Evolutionary conservation across 164 flowering plant species (phyloP).

Genomic region (Tinospora cordifolia): DNA sequence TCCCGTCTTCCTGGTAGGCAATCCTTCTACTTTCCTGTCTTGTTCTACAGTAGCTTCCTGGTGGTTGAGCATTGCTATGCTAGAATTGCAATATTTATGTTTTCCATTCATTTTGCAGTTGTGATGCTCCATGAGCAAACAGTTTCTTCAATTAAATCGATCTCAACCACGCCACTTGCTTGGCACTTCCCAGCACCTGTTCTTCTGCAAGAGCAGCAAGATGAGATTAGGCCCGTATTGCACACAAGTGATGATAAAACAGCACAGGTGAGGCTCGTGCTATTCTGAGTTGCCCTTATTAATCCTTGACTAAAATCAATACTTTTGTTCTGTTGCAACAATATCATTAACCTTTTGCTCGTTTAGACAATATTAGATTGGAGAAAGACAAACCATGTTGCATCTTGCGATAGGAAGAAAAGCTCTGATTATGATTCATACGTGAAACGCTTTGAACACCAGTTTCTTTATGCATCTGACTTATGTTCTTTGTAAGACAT

Average conservation of each 20-base stretch:
- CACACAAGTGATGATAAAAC: constrained; percentile 38
- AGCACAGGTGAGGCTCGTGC: constrained; percentile 34
- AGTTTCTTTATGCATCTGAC: constrained; percentile 48
- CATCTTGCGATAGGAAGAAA: constrained; percentile 25
- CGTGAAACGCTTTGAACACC: constrained; percentile 39
- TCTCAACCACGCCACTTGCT: constrained; percentile 31
- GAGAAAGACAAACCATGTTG: constrained; percentile 24
- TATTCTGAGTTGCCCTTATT: not conserved
- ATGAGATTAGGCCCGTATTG: constrained; percentile 36
- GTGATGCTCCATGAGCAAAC: constrained; percentile 43
- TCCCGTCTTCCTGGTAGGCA: not conserved
- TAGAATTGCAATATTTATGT: not conserved
- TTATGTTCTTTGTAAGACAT: constrained; percentile 58
- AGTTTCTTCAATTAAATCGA: constrained; percentile 26
- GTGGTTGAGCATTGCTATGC: not conserved
- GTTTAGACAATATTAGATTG: constrained; percentile 34
- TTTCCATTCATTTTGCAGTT: constrained; percentile 31
- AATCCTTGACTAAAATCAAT: not conserved
- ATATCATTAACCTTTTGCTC: not conserved
- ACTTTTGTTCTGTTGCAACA: not conserved
- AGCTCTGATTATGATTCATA: constrained; percentile 23
- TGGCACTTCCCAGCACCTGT: constrained; percentile 46
- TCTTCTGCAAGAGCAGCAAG: constrained; percentile 56
- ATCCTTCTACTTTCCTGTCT: not conserved
- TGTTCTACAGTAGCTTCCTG: not conserved